A percentile compares a stretch with the other conserved stretches of the same genome.
These are phyloP conservation scores for Colletotrichum eleusines DNA, from an alignment of 2,329 filamentous ascomycete genomes.

Conservation along the genomic window DNA sequence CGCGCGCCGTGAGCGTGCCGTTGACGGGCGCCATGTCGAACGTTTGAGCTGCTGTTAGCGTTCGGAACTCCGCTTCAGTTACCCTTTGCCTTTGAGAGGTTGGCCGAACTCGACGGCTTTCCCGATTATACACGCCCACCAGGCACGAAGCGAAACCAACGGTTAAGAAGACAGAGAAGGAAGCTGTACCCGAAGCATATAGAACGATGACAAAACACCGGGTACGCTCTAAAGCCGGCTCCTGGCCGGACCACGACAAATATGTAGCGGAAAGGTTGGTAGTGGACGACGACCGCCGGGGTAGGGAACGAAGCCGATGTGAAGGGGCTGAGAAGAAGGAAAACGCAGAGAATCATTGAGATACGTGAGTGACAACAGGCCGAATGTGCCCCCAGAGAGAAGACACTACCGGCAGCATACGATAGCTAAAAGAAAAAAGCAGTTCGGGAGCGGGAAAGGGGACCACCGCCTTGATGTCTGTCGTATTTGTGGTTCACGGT, in stretches of 20 bases:
- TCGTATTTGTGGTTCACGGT: neutral
- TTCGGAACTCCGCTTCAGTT: too few species aligned
- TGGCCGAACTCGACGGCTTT: neutral
- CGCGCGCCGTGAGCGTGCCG: neutral
- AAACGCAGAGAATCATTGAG: neutral
- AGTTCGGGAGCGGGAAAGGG: neutral
- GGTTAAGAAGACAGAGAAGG: too few species aligned
- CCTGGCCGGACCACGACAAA: neutral
- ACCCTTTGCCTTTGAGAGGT: neutral
- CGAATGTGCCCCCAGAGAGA: neutral
- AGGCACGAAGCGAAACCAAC: neutral
- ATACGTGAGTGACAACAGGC: too few species aligned
- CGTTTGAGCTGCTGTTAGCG: neutral
- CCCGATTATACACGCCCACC: too few species aligned
- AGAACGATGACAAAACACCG: neutral
- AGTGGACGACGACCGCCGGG: neutral
- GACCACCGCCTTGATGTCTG: too few species aligned
- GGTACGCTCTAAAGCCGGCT: neutral
- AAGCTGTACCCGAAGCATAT: neutral
- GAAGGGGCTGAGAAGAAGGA: neutral
- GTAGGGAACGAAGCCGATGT: neutral
- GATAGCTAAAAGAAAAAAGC: too few species aligned
- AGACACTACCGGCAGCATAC: neutral
- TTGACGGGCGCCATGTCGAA: constrained; percentile 14
- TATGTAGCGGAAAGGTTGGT: neutral